These are phyloP conservation scores for Wickerhamiella galacta DNA, from an alignment of 805 yeast genomes.

Conservation along the genomic window DNA sequence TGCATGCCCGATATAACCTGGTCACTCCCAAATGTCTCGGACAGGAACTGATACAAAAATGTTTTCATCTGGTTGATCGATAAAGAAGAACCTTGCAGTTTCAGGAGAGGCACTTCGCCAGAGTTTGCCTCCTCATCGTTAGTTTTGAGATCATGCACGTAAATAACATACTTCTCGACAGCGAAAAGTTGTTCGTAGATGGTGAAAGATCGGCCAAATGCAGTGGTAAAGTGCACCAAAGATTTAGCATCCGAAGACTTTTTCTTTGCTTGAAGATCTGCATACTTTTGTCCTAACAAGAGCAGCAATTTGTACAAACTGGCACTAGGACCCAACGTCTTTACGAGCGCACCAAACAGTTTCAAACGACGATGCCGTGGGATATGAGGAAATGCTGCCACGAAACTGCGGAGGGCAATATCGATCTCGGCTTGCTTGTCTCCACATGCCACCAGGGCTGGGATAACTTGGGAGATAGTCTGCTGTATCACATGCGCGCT, in stretches of 20 bases:
- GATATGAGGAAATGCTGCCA: slow-evolving; percentile 87
- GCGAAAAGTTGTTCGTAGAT: slow-evolving; percentile 38
- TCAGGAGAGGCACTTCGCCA: slow-evolving; percentile 43
- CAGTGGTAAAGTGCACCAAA: slow-evolving; percentile 51
- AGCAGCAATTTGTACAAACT: slow-evolving; percentile 61
- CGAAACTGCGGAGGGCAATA: slow-evolving; percentile 71
- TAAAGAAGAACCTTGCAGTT: slow-evolving; percentile 11
- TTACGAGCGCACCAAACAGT: slow-evolving; percentile 62
- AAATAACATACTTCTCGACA: slow-evolving; percentile 14
- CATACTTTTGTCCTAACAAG: slow-evolving; percentile 66
- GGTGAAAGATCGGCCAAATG: slow-evolving; percentile 51
- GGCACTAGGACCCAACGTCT: slow-evolving; percentile 49
- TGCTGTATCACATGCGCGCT: slow-evolving; percentile 85
- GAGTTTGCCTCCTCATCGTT: slow-evolving; percentile 23
- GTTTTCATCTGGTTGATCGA: slow-evolving; percentile 35
- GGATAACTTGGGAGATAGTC: slow-evolving; percentile 76
- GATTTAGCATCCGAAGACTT: slow-evolving; percentile 51
- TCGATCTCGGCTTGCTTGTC: slow-evolving; percentile 52
- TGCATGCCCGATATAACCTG: slow-evolving; percentile 27
- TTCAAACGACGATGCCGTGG: slow-evolving; percentile 92
- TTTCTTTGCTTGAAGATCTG: slow-evolving; percentile 21
- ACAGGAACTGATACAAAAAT: slow-evolving; percentile 39
- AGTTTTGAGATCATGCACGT: slow-evolving; percentile 6
- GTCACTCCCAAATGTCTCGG: slow-evolving; percentile 28
- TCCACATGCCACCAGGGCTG: slow-evolving; percentile 52